Evolutionary conservation across 1,139 yeast genomes (phyloP), one percentile per base, ranked within the genome.

Genomic region (Suhomyces choctaworum): DNA sequence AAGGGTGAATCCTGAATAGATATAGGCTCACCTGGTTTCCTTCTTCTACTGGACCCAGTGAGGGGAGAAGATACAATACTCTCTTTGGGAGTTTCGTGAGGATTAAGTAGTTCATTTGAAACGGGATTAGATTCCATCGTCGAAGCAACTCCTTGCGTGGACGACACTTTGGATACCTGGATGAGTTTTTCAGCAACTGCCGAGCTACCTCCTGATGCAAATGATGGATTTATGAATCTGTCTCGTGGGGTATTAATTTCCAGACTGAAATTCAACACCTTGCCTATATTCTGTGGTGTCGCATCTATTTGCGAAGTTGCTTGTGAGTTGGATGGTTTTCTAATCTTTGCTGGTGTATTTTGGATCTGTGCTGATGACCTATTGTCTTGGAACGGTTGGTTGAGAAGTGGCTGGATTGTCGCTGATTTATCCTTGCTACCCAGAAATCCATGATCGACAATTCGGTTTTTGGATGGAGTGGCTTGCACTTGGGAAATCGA

Each of bases 1-100:
- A 64, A 62, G 4, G 72, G 70, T 1, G 72, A 62, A 10, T 56
- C 58, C 27, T 45, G 50, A 4, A 59, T 34, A 1, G 60, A 51
- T 3, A 62, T 48, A 1, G 69, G 70, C 11, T 64, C 68, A 2
- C 73, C 73, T 1, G 73, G 73, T 36, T 51, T 51, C 12, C 41
- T 48, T 22, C 44, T 41, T 23, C 32, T 37, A 7, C 35, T 32
- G 6, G 48, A 36, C 5, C 34, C 31, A 2, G 37, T 26, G 3
- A 32, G 19, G 1, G 64, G 62, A 1, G 65, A 58, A 3, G 58
- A 48, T 7, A 39, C 32, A 2, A 45, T 30, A 9, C 12, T 25
- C 15, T 37, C 37, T 20, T 33, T 27, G n/a, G 41, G 37, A 2
- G 37, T 38, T 10, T 14, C 27, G 10, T 27, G 25, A 12, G 29